Evolutionary conservation across 495 filamentous ascomycete genomes (phyloP), one percentile per base, ranked within the genome.

Genomic region (Aspergillus sclerotiicarbonarius): DNA sequence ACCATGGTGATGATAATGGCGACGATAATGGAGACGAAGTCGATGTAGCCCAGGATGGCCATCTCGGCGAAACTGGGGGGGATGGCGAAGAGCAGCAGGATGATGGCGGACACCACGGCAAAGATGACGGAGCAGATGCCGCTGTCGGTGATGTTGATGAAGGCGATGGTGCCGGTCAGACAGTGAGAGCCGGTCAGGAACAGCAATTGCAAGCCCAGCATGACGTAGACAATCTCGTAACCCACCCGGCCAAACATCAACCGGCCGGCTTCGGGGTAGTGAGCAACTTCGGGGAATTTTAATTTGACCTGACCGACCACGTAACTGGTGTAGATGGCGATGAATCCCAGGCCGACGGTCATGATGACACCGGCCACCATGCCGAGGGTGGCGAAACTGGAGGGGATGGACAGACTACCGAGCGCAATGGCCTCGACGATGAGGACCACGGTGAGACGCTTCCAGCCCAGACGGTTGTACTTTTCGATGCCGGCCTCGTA

Each of bases 151-250:
- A 90, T 74, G 53, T 75, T 81, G 50, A 81, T 80, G 66, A 88
- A 82, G 64, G 83, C 84, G 67, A 90, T 88, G 37, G 82, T 82
- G 59, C 88, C 88, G 0, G 85, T 87, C 43, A 90, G 73, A 57
- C 87, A 78, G 64, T 91, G 89, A 2, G 86, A 87, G 41, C 80
- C 87, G 55, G 86, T 84, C 53, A 88, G 80, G 72, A 91, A 89
- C 19, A 85, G 65, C 25, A 90, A 77, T 60, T 88, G 81, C 41
- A 87, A 61, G 18, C 79, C 69, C 56, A 87, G 84, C 69, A 83
- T 84, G 54, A 71, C 67, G 39, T 81, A 82, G 62, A 85, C 70
- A n/a, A 90, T 56, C 63, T 86, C 82, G 53, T 83, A 83, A 0
- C 86, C 85, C 32, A 80, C 73, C 25, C 60, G 71, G 15, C 86